Evolutionary conservation across 2,329 filamentous ascomycete species (phyloP), one percentile per base, ranked within the genome.

Genomic region (Aureobasidium pullulans): DNA sequence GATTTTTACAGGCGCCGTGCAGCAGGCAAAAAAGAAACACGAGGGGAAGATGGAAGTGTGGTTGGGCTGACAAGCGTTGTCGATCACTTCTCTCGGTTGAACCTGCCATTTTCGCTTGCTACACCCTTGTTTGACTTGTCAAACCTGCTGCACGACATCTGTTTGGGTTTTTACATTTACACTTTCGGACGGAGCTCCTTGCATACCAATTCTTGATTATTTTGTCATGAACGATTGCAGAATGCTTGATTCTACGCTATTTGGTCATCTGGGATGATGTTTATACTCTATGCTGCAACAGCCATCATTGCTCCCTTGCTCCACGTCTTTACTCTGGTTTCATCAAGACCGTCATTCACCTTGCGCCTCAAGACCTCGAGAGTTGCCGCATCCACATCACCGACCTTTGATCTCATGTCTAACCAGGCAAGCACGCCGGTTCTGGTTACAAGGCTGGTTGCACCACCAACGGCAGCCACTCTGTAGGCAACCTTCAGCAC

Each of bases 401-500:
- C 77, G 3, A 76, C 72, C 4, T 78, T 79, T 37, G 81, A 71
- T 66, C 84, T 83, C 61, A 82, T 81, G 61, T 86, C 80, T 8
- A 93, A 77, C 91, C 90, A 96, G 64, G 82, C 86, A 57, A 93
- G 71, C 19, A 88, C 76, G 15, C 88, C 89, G 44, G 87, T 85
- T 60, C 91, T 79, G 1, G 90, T 95, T 39, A 90, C 80, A 47
- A 96, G 77, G n/a, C 88, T 93, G 4, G 86, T 89, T 71, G 88
- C 90, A 1, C 89, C 90, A 1, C 82, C 85, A 32, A 92, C 82
- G 47, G 79, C 80, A 0, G 84, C 85, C 2, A 86, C 84, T 42
- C 87, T 81, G 66, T 86, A 86, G 15, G 95, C 62, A 13, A 86
- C 64, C 62, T 79, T 76, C 11, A 84, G 65, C 23, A 94, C 79